phyloP scores from a whole-genome alignment of 2,329 filamentous ascomycete genomes.

The Trichoderma atrobrunneum region DNA sequence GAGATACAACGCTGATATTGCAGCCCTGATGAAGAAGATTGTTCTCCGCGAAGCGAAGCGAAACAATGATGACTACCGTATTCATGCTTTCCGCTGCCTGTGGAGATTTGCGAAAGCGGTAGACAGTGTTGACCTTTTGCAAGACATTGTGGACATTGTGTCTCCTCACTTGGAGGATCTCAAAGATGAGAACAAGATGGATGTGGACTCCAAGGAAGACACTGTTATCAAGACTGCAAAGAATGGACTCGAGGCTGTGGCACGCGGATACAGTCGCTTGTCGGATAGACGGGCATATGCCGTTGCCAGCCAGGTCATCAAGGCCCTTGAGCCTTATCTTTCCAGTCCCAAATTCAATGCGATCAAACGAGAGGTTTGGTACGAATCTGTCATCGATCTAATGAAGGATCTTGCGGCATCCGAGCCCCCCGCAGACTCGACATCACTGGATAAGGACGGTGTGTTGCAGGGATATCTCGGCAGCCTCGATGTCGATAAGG shows the following conservation, averaged over 20 bases:
- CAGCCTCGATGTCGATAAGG: constrained; percentile 46
- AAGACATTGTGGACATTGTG: constrained; percentile 64
- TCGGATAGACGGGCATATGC: constrained; percentile 36
- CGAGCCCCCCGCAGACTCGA: constrained; percentile 23
- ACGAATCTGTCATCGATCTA: constrained; percentile 47
- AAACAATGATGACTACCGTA: constrained; percentile 81
- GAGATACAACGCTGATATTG: constrained; percentile 50
- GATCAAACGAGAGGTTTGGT: constrained; percentile 53
- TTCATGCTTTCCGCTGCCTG: constrained; percentile 68
- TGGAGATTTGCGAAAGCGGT: constrained; percentile 69
- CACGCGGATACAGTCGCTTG: constrained; percentile 47
- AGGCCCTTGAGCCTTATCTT: constrained; percentile 42
- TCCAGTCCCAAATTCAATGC: constrained; percentile 37
- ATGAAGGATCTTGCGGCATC: constrained; percentile 40
- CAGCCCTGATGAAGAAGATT: constrained; percentile 73
- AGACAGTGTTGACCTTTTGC: constrained; percentile 67
- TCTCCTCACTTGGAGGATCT: constrained; percentile 59
- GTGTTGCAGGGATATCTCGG: constrained; percentile 40
- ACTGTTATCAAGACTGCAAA: constrained; percentile 43
- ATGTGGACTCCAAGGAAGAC: constrained; percentile 57
- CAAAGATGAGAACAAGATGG: constrained; percentile 63
- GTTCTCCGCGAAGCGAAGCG: constrained; percentile 83
- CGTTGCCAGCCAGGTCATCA: constrained; percentile 41
- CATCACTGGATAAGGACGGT: constrained; percentile 20
- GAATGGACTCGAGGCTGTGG: constrained; percentile 50